Evolutionary conservation across 768 basidiomycete genomes (phyloP).

Genomic region (Hirschioporus abietinus): DNA sequence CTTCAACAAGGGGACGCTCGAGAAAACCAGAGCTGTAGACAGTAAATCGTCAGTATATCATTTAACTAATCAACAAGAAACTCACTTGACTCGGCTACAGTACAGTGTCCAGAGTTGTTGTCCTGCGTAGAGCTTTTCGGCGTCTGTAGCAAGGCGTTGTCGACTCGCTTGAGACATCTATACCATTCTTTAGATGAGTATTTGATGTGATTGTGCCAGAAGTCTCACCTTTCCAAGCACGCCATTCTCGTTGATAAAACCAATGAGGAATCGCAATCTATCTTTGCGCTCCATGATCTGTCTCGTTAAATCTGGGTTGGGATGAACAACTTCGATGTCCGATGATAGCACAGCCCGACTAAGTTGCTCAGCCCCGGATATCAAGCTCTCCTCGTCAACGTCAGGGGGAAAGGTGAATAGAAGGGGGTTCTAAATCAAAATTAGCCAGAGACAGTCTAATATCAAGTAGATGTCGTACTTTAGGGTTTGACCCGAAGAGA

Average conservation of each 20-base stretch:
- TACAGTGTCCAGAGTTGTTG: constrained; percentile 78
- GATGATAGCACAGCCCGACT: constrained; percentile 69
- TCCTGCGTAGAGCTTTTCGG: constrained; percentile 80
- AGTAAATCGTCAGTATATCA: not conserved
- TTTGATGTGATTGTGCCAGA: constrained; percentile 2
- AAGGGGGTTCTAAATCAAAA: constrained; percentile 55
- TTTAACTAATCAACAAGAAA: constrained; percentile 6
- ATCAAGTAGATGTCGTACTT: constrained; percentile 32
- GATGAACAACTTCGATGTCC: constrained; percentile 60
- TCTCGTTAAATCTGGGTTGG: constrained; percentile 74
- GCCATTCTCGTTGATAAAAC: constrained; percentile 84
- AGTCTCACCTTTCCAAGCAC: constrained; percentile 62
- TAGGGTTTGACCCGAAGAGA: constrained; percentile 63
- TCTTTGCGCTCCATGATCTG: constrained; percentile 74
- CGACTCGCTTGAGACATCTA: constrained; percentile 81
- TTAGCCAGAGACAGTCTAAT: constrained; percentile 1
- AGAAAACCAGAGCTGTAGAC: constrained; percentile 44
- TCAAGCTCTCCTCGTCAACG: constrained; percentile 71
- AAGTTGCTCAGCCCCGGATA: constrained; percentile 74
- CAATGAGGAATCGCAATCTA: constrained; percentile 78
- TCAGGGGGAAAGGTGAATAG: constrained; percentile 79
- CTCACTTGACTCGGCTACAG: constrained; percentile 63
- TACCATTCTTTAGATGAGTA: constrained; percentile 4
- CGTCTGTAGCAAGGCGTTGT: constrained; percentile 71
- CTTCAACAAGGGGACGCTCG: constrained; percentile 62